Conservation (phyloP, 1,284 basidiomycete genomes). For the Cutaneotrichosporon cavernicola region DNA sequence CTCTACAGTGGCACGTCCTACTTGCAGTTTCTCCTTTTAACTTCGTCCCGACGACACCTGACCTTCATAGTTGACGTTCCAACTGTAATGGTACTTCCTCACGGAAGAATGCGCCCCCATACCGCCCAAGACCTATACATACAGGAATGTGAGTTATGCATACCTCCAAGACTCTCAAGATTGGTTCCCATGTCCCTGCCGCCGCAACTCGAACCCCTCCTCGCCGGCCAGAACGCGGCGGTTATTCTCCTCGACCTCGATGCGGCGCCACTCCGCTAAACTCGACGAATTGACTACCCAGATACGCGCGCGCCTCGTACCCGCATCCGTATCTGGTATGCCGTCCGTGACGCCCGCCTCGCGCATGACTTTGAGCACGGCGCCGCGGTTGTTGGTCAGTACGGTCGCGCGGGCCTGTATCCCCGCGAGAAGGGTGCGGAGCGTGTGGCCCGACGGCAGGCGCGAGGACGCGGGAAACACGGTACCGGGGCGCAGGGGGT, state of each 20-base stretch:
- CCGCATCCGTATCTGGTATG: conserved; percentile 21
- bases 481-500: conserved; percentile 19
- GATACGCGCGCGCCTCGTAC: conserved; percentile 25
- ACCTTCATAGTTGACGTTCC: too few species aligned
- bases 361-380: conserved; percentile 44
- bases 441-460: conserved; percentile 41
- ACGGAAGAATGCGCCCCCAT: neutral
- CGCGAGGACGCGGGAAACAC: conserved; percentile 24
- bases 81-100: neutral
- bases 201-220: neutral
- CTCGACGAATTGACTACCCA: conserved; percentile 50
- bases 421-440: conserved; percentile 39
- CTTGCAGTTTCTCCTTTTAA: too few species aligned
- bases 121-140: neutral
- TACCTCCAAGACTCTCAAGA: neutral
- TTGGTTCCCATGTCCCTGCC: neutral
- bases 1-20: too few species aligned
- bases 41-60: too few species aligned
- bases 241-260: conserved; percentile 42
- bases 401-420: conserved; percentile 37
- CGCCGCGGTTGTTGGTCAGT: conserved; percentile 49
- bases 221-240: neutral
- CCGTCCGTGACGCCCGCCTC: conserved; percentile 45
- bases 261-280: conserved; percentile 47
- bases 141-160: neutral